A percentile compares a stretch with the other conserved stretches of the same genome.
These are phyloP conservation scores for Peniophora sp. DNA, from an alignment of 1,284 basidiomycete species.

Conservation along the genomic window DNA sequence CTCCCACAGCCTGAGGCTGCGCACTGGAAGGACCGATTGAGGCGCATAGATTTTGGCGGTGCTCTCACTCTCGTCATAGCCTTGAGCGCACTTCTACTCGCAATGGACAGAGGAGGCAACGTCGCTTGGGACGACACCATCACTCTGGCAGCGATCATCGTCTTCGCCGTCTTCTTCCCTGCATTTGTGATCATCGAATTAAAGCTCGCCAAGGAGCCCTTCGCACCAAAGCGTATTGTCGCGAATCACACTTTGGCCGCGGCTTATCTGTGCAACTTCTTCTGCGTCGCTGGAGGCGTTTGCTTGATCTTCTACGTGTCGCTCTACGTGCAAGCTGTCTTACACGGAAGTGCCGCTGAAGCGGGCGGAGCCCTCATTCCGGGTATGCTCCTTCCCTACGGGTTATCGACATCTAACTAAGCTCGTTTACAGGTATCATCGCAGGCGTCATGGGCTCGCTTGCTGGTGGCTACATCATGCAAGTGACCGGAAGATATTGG, in stretches of 20 bases:
- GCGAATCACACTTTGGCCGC: constrained; percentile 39
- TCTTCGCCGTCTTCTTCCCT: constrained; percentile 13
- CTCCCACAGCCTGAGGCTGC: constrained; percentile 32
- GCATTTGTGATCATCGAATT: constrained; percentile 28
- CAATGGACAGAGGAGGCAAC: constrained; percentile 52
- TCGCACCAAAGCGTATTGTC: constrained; percentile 48
- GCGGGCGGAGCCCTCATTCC: constrained; percentile 45
- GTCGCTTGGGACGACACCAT: constrained; percentile 37
- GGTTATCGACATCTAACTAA: too few relatives aligned
- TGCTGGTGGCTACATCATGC: constrained; percentile 43
- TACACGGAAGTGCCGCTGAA: constrained; percentile 33
- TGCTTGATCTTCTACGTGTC: constrained; percentile 43
- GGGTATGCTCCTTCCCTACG: too few relatives aligned
- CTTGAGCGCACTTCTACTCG: constrained; percentile 47
- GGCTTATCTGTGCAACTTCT: constrained; percentile 53
- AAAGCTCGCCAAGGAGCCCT: constrained; percentile 44
- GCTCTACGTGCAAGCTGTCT: constrained; percentile 51
- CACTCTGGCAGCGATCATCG: constrained; percentile 19
- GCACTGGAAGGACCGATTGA: constrained; percentile 36
- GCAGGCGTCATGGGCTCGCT: constrained; percentile 42
- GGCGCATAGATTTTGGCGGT: constrained; percentile 51
- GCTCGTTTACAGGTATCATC: constrained; percentile 22
- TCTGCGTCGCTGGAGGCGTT: constrained; percentile 38
- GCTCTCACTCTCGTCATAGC: constrained; percentile 41
- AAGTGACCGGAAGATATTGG: constrained; percentile 50